Evolutionary conservation across 345 rosid species (phyloP).

Genomic region (Eucalyptus tenuipes): DNA sequence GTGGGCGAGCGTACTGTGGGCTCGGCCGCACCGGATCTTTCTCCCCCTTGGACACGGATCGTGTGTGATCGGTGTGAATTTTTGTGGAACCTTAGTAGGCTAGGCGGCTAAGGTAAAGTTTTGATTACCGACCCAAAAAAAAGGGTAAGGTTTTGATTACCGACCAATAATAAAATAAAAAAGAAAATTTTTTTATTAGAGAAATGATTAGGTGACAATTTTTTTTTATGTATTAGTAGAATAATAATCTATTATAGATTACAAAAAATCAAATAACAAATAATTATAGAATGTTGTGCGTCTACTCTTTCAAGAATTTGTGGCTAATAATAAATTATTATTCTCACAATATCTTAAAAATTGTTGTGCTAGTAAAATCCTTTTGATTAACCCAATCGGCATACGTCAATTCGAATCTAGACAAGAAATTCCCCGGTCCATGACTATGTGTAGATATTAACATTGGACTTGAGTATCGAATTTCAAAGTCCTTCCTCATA

Average conservation of each 20-base stretch:
- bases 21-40: background rate
- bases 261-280: no score
- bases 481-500: background rate
- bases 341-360: fast-evolving
- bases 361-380: fast-evolving
- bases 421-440: fast-evolving
- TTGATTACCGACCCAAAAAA: background rate
- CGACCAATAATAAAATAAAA: no score
- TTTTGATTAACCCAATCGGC: fast-evolving
- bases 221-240: no score
- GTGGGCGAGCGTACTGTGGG: background rate
- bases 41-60: background rate
- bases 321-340: fast-evolving
- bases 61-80: background rate
- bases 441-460: background rate
- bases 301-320: fast-evolving
- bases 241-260: fast-evolving
- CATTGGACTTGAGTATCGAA: fast-evolving
- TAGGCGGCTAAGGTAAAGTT: background rate
- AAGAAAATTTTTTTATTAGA: no score
- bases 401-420: fast-evolving
- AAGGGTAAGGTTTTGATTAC: no score
- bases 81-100: background rate
- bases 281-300: fast-evolving
- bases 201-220: fast-evolving